These are phyloP conservation scores for sunflower (Helianthus annuus) DNA, from an alignment of 129 eudicot species.

Conservation along the genomic window DNA sequence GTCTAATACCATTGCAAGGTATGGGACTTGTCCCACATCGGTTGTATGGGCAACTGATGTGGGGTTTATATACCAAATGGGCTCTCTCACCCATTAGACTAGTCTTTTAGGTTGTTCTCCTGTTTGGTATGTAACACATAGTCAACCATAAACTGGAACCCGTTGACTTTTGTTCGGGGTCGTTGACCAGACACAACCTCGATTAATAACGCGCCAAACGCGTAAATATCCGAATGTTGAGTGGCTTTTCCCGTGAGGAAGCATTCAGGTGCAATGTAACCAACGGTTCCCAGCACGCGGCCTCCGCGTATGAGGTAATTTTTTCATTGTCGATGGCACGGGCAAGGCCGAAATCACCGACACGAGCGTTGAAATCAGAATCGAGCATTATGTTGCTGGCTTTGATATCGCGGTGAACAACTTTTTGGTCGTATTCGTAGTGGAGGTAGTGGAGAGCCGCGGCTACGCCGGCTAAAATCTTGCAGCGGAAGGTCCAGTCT, in stretches of 20 bases:
- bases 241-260: constrained; percentile 91
- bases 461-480: constrained; percentile 64
- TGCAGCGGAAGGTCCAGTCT: constrained; percentile 56
- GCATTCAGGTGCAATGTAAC: constrained; percentile 89
- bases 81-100: too few species aligned
- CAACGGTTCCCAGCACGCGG: constrained; percentile 71
- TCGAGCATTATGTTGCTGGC: constrained; percentile 94
- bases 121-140: too few species aligned
- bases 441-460: constrained; percentile 88
- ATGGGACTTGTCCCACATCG: too few species aligned
- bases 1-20: too few species aligned
- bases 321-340: constrained; percentile 77
- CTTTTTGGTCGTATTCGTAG: constrained; percentile 69
- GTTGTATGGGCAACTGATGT: too few species aligned
- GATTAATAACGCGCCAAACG: constrained; percentile 70
- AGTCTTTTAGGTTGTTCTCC: too few species aligned
- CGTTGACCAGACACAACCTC: constrained; percentile 75
- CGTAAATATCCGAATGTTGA: constrained; percentile 70
- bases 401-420: constrained; percentile 78
- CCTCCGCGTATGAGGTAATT: constrained; percentile 80
- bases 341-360: constrained; percentile 86
- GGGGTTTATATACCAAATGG: too few species aligned
- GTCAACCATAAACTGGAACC: constrained; percentile 63
- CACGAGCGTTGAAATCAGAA: constrained; percentile 67
- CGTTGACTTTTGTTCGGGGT: constrained; percentile 59